These are phyloP conservation scores for Nitzschia putrida DNA, from an alignment of 108 stramenopile genomes.

Conservation along the genomic window DNA sequence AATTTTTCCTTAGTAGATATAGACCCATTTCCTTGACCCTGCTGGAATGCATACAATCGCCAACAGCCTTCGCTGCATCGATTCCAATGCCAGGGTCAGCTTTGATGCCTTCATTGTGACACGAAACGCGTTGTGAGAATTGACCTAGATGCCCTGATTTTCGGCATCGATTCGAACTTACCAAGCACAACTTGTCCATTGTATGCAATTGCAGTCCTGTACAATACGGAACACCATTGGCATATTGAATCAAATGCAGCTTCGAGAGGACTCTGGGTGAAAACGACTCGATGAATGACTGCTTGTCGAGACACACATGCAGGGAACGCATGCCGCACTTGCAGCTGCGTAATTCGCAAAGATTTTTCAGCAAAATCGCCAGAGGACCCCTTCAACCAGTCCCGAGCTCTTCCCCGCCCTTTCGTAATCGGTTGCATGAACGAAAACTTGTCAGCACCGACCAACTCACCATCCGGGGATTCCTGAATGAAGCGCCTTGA, in stretches of 20 bases:
- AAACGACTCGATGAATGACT: slow-evolving; percentile 77
- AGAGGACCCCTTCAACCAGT: slow-evolving; percentile 71
- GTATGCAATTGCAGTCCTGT: slow-evolving; percentile 81
- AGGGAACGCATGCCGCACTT: slow-evolving; percentile 80
- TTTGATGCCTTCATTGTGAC: slow-evolving; percentile 29
- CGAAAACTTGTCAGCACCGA: slow-evolving; percentile 81
- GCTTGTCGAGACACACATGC: slow-evolving; percentile 82
- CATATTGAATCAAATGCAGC: slow-evolving; percentile 79
- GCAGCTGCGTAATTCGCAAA: slow-evolving; percentile 77
- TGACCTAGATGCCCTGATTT: not conserved
- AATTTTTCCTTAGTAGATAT: slow-evolving; percentile 55
- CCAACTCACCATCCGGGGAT: slow-evolving; percentile 43
- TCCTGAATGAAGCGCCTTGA: slow-evolving; percentile 1
- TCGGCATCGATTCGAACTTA: slow-evolving; percentile 9
- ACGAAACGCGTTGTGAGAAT: not conserved
- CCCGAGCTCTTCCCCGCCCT: slow-evolving; percentile 60
- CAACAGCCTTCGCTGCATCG: slow-evolving; percentile 80
- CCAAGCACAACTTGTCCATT: slow-evolving; percentile 77
- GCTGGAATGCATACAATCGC: slow-evolving; percentile 83
- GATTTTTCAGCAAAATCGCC: slow-evolving; percentile 76
- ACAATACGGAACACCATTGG: slow-evolving; percentile 87
- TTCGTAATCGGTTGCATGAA: slow-evolving; percentile 79
- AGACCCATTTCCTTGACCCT: slow-evolving; percentile 83
- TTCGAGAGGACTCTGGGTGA: slow-evolving; percentile 81
- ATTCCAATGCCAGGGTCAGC: slow-evolving; percentile 77